Evolutionary conservation across 164 flowering plant genomes (phyloP).

Genomic region (Cinnamomum chago): DNA sequence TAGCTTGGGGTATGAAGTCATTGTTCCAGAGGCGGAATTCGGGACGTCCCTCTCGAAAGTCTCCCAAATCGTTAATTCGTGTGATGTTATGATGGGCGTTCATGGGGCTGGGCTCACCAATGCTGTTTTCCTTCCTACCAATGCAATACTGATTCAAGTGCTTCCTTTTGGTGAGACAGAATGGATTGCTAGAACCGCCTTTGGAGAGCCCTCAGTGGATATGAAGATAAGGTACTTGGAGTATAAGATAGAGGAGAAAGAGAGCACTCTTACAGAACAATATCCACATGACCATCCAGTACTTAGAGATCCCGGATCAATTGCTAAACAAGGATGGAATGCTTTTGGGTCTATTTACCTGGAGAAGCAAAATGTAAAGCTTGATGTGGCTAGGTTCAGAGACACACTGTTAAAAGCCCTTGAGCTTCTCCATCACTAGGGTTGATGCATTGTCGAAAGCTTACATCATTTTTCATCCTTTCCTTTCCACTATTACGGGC

Average conservation of each 20-base stretch:
- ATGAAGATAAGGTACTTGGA: slow-evolving; percentile 30
- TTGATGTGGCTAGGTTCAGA: slow-evolving; percentile 11
- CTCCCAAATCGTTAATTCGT: slow-evolving; percentile 21
- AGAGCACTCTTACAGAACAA: slow-evolving; percentile 25
- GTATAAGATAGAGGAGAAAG: slow-evolving; percentile 21
- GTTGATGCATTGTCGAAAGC: not conserved
- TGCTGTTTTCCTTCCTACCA: slow-evolving; percentile 24
- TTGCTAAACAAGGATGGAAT: slow-evolving; percentile 9
- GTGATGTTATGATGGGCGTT: slow-evolving; percentile 36
- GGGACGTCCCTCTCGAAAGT: not conserved
- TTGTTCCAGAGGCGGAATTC: slow-evolving; percentile 8
- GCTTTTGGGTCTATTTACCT: slow-evolving; percentile 2
- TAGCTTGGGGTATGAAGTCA: slow-evolving; percentile 23
- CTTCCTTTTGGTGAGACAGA: slow-evolving; percentile 27
- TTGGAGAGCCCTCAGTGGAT: slow-evolving; percentile 20
- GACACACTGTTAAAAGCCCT: slow-evolving; percentile 7
- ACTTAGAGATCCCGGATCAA: slow-evolving; percentile 10
- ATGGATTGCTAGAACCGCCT: slow-evolving; percentile 9
- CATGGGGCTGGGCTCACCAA: slow-evolving; percentile 48
- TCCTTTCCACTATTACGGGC: not conserved
- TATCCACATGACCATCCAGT: slow-evolving; percentile 20
- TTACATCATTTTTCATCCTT: not conserved
- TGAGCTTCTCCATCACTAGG: slow-evolving; percentile 5
- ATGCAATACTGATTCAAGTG: slow-evolving; percentile 29
- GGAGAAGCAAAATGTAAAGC: slow-evolving; percentile 13